Evolutionary conservation across 1,284 basidiomycete species (phyloP).

Genomic region (Rhizoctonia solani): DNA sequence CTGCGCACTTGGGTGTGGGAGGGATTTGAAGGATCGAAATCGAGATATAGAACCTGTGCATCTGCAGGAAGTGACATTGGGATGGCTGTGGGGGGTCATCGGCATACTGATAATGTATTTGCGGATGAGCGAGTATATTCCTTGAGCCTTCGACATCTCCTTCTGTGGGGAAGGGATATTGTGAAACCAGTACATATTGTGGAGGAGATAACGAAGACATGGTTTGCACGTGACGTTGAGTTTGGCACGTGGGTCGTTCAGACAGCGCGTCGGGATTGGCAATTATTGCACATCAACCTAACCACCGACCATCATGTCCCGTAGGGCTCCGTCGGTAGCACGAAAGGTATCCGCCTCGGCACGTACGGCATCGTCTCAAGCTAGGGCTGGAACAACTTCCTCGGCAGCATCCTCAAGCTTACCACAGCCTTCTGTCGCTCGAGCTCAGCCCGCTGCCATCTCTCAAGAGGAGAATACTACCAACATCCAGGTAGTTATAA

Average conservation of each 20-base stretch:
- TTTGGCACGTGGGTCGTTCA: background rate
- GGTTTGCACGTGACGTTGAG: background rate
- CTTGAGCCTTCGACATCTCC: background rate
- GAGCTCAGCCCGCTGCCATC: slow-evolving; percentile 1
- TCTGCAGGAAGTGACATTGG: slow-evolving; percentile 55
- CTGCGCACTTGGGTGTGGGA: slow-evolving; percentile 3
- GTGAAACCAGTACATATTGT: slow-evolving; percentile 14
- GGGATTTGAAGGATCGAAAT: slow-evolving; percentile 61
- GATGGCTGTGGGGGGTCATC: slow-evolving; percentile 67
- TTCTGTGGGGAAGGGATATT: background rate
- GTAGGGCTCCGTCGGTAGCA: slow-evolving; percentile 14
- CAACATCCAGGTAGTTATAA: slow-evolving; percentile 91
- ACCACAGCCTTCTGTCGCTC: background rate
- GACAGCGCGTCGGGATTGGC: background rate
- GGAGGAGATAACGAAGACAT: slow-evolving; percentile 9
- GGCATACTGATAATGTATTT: slow-evolving; percentile 77
- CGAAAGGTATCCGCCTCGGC: slow-evolving; percentile 8
- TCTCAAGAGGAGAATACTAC: slow-evolving; percentile 43
- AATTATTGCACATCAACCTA: background rate
- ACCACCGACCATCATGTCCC: slow-evolving; percentile 14
- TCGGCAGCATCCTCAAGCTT: background rate
- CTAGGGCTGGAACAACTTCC: background rate
- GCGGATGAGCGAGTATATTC: slow-evolving; percentile 62
- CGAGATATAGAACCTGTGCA: slow-evolving; percentile 71
- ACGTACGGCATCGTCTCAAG: background rate